A percentile compares a stretch with the other conserved stretches of the same genome.
Evolutionary conservation across 805 yeast genomes (phyloP).

Genomic region (Myxozyma neglecta): DNA sequence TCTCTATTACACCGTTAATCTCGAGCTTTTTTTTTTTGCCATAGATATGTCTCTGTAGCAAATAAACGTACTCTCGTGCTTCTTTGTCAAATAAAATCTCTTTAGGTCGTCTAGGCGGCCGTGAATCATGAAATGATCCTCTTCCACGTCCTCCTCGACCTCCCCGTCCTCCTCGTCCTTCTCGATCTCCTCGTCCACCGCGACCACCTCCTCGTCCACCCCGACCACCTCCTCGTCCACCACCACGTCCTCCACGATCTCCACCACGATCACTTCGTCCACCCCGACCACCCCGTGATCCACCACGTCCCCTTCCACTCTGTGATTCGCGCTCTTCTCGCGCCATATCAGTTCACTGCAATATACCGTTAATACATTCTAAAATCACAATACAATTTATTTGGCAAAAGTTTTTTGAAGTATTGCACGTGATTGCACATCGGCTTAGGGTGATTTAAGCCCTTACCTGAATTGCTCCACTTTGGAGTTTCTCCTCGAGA

Average conservation of each 20-base stretch:
- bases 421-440: neutral
- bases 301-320: constrained; percentile 3
- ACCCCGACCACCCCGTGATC: constrained; percentile 4
- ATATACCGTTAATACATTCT: no score
- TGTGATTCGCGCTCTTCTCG: constrained; percentile 1
- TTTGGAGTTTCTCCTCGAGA: no score
- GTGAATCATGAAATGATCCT: constrained; percentile 1
- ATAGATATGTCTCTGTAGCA: no score
- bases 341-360: neutral
- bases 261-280: neutral
- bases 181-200: neutral
- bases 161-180: neutral
- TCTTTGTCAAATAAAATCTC: constrained; percentile 84
- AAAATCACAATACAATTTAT: neutral
- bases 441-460: neutral
- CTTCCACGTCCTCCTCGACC: neutral
- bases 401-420: neutral
- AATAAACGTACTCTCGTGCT: constrained; percentile 52
- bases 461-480: neutral
- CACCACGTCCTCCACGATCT: neutral
- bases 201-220: neutral
- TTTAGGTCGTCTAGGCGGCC: constrained; percentile 10
- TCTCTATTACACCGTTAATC: constrained; percentile 50
- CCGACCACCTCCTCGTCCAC: neutral
- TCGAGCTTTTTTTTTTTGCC: constrained; percentile 63